Base-by-base conservation (phyloP, 164 flowering plant genomes). In the Euptelea pleiosperma region DNA sequence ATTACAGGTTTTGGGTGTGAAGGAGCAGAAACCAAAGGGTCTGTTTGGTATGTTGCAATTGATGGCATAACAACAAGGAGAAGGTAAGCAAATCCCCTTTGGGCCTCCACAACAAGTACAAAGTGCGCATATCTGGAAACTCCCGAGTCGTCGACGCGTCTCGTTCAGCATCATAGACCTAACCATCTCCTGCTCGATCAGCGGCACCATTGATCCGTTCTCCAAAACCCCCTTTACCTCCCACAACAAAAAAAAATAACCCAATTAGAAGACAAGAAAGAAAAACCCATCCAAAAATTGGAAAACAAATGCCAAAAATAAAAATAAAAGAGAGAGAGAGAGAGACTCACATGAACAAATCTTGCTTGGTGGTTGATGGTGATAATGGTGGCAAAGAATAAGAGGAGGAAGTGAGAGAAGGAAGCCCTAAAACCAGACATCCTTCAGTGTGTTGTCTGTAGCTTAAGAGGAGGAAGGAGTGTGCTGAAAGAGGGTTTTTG, bases 81-180 rank as follows among this genome's bases (percentile, higher is more conserved):
- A 81, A 29, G 86, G 81, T 67, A 91, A 55, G 60, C 96, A 91
- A 12, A 81, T 63, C 12, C 82, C 79, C 58, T 71, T 86, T 6
- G 85, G 77, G 2, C 92, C 89, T n/a, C 92, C 92, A 74, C 98
- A 91, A 73, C 97, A 91, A 60, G 93, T 87, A 55, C 97, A 91
- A 0, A 79, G 72, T 10, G 91, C 82, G 71, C 97, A 91, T 62
- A 87, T 75, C 77, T 76, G 80, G 62, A 87, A 91, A 70, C 89
- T 80, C 12, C 86, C 75, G 25, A 84, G 72, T 66, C 66, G 75
- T 68, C 98, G 73, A 44, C 91, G 74, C 36, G 68, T 82, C 46
- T 82, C 93, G 60, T 84, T 80, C 70, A 83, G 21, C 82, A 81
- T 53, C 75, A 75, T 4, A 61, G 60, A 65, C 62, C 63, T n/a